Conservation (phyloP, 257 asterid species). For the Przewalskia tangutica region DNA sequence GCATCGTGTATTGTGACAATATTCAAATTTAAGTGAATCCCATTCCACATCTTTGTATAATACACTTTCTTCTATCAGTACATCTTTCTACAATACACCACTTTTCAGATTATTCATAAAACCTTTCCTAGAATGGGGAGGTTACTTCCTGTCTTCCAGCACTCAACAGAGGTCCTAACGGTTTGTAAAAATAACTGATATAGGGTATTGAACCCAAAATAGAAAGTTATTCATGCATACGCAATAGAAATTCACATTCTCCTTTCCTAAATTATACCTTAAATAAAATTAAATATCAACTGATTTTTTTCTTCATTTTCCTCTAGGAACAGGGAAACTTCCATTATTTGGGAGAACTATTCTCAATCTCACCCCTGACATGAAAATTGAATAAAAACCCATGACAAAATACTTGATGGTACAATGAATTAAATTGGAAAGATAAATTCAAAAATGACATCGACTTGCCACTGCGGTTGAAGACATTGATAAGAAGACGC, state of each 20-base stretch:
- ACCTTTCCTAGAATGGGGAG: background rate
- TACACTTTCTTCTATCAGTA: background rate
- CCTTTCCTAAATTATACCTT: background rate
- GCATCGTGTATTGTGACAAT: background rate
- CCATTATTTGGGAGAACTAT: background rate
- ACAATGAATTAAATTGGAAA: background rate
- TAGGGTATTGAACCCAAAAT: background rate
- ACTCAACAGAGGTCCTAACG: background rate
- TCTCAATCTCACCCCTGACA: background rate
- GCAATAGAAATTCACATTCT: background rate
- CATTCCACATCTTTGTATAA: background rate
- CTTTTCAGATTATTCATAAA: background rate
- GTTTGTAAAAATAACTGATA: background rate
- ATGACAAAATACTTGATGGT: background rate
- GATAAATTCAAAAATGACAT: slow-evolving; percentile 11
- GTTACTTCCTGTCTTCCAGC: background rate
- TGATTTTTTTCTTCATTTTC: background rate
- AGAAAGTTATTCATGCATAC: background rate
- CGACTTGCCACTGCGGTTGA: slow-evolving; percentile 74
- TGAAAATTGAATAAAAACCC: background rate
- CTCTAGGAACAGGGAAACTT: slow-evolving; percentile 1
- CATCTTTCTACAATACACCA: background rate
- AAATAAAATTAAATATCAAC: background rate
- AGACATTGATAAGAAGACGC: slow-evolving; percentile 85
- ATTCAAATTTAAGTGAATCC: background rate